Conservation (phyloP, 2,329 filamentous ascomycete species). For the Colletotrichum phormii region DNA sequence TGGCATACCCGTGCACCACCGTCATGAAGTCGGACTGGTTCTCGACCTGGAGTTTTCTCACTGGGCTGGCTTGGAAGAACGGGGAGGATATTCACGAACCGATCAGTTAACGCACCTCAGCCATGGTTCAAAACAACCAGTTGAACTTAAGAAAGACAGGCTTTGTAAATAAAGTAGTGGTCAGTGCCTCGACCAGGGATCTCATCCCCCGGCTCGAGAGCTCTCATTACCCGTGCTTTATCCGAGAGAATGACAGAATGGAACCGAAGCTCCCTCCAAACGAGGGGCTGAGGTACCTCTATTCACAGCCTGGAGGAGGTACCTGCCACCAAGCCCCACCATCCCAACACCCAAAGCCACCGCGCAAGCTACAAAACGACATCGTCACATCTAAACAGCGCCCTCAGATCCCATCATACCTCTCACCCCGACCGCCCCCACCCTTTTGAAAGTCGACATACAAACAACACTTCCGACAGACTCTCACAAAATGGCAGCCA, state of each 20-base stretch:
- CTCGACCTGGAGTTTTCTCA: no score
- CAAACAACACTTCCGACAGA: background rate
- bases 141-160: background rate
- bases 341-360: slow-evolving; percentile 5
- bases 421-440: background rate
- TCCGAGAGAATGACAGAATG: slow-evolving; percentile 17
- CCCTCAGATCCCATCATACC: background rate
- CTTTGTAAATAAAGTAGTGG: slow-evolving; percentile 1
- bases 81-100: no score
- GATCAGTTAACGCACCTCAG: no score
- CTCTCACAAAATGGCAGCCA: slow-evolving; percentile 28
- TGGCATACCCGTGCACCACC: no score
- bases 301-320: background rate
- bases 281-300: slow-evolving; percentile 9
- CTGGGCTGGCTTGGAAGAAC: no score
- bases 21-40: no score
- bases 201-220: background rate
- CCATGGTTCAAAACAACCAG: background rate
- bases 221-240: slow-evolving; percentile 6
- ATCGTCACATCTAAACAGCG: slow-evolving; percentile 1
- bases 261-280: slow-evolving; percentile 5
- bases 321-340: background rate
- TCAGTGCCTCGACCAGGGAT: background rate
- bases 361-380: slow-evolving; percentile 1
- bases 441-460: background rate